Base-by-base conservation (phyloP, 1,284 basidiomycete species). In the Irpex sp. region DNA sequence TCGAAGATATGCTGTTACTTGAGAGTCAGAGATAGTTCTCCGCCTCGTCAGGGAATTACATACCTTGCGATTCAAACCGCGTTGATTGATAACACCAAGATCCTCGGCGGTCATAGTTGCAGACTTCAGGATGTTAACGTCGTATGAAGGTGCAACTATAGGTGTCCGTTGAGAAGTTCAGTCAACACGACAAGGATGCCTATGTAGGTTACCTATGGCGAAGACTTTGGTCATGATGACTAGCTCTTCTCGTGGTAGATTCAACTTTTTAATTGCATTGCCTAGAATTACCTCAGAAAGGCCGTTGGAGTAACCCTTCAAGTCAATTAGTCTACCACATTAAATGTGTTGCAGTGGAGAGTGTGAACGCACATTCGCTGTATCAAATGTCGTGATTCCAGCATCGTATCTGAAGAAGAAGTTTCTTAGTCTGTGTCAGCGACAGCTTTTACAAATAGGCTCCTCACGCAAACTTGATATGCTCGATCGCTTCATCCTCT, bases 211-310 rank as follows among this genome's bases (percentile, higher is more conserved):
- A 52, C 21, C 21, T n/a, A 19, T 36, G 38, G 5, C 49, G 51
- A 5, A n/a, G 21, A 80, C 79, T 76, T 86, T 86, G 51, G 84
- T 85, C 73, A 86, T 74, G 59, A 86, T 76, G 19, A 87, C 83
- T 21, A 86, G 76, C 67, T 83, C 80, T 26, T 84, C 82, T 19
- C 87, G 78, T 2, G 84, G 83, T 26, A 87, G 76, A 34, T 82
- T 74, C 66, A 81, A 77, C 66, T 82, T 70, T 68, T 83, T 83
- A 69, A 88, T 81, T 2, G 85, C 86, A 62, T 85, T 83, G 11
- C 86, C 85, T 49, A 88, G 78, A 64, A 86, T 80, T 21, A 79
- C 70, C 72, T 88, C 85, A 13, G 79, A 82, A 49, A 79, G 72
- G 21, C 85, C 85, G 58, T 80, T 78, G 47, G 79, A 76, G 70